A percentile compares a stretch with the other conserved stretches of the same genome.
phyloP scores from a whole-genome alignment of 2,329 filamentous ascomycete genomes.

The Davidsoniella australis region DNA sequence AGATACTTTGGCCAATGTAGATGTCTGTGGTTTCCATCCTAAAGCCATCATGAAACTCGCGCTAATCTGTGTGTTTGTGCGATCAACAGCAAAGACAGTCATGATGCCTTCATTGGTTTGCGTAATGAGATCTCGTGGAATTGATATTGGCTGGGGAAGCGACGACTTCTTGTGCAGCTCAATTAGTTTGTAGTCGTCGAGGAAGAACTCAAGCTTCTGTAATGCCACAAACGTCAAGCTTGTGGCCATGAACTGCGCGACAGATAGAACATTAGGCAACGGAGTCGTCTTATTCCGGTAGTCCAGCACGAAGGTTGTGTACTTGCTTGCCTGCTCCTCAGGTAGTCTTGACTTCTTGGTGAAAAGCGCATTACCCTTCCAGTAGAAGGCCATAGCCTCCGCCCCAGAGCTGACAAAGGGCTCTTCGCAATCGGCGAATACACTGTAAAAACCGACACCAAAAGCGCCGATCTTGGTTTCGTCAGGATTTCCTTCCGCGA shows the following conservation, averaged over 20 bases:
- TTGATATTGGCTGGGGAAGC: constrained; percentile 50
- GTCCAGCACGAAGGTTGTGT: constrained; percentile 88
- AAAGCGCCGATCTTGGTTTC: constrained; percentile 99
- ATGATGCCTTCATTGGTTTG: constrained; percentile 77
- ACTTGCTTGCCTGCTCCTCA: constrained; percentile 42
- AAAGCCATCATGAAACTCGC: constrained; percentile 77
- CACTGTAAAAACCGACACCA: constrained; percentile 95
- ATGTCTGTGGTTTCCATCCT: constrained; percentile 54
- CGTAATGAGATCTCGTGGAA: constrained; percentile 66
- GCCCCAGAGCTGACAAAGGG: constrained; percentile 87
- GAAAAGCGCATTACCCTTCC: constrained; percentile 96
- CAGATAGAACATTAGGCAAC: constrained; percentile 66
- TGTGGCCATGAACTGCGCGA: constrained; percentile 84
- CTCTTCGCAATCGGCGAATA: constrained; percentile 95
- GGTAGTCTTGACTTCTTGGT: constrained; percentile 70
- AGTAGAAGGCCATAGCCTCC: constrained; percentile 96
- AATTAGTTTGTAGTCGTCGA: constrained; percentile 74
- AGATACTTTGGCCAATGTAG: constrained; percentile 23
- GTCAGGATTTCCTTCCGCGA: constrained; percentile 97
- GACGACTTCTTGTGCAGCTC: constrained; percentile 72
- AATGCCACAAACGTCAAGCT: constrained; percentile 91
- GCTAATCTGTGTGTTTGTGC: constrained; percentile 82
- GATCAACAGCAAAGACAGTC: constrained; percentile 64
- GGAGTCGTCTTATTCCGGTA: constrained; percentile 81
- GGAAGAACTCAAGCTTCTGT: constrained; percentile 71